Base-by-base conservation (phyloP, 148 eudicot genomes). In the Rhododendron ferrugineum region DNA sequence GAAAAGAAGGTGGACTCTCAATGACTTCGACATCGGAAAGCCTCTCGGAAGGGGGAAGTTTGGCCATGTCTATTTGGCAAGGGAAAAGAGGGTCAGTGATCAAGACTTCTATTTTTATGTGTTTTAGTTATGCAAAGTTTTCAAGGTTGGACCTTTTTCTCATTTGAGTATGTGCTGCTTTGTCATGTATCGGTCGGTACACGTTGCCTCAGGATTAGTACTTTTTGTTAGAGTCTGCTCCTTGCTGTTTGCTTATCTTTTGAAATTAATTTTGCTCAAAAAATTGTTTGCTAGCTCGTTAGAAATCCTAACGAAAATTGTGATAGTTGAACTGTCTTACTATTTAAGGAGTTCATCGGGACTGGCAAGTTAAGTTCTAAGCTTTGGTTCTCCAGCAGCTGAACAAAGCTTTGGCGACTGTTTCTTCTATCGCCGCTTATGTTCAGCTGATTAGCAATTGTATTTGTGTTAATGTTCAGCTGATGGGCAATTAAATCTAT, bases 1-100 rank as follows among this genome's bases (percentile, higher is more conserved):
- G 88, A 94, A 92, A 87, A 90, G 90, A 86, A 92, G 97, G 85
- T 96, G 99, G 99, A 92, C 91, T 0, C 92, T 96, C 34, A 92
- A 89, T 73, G 99, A 95, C 81, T 96, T 96, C 37, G 98, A 96
- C 80, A 92, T 96, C 9, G 99, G 99, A 52, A 96, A 96, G 90
- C 99, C 98, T 56, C 96, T 96, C 18, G 98, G 99, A 54, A 91
- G 99, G 85, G 99, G 99, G 52, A 96, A 96, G 89, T 96, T 96
- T 68, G 99, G 98, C 28, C 99, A 96, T 88, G 99, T 96, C 44
- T 94, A 96, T 86, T 82, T 96, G 58, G 97, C 99, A 2, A 92
- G 94, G 87, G 99, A 96, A 91, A 96, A 93, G 88, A 92, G 96
- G 91, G 98, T 95, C 82, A 85, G 98, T 84, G 37, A 49, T 66